Conservation (phyloP, 2,329 filamentous ascomycete genomes). For the Grosmannia clavigera region DNA sequence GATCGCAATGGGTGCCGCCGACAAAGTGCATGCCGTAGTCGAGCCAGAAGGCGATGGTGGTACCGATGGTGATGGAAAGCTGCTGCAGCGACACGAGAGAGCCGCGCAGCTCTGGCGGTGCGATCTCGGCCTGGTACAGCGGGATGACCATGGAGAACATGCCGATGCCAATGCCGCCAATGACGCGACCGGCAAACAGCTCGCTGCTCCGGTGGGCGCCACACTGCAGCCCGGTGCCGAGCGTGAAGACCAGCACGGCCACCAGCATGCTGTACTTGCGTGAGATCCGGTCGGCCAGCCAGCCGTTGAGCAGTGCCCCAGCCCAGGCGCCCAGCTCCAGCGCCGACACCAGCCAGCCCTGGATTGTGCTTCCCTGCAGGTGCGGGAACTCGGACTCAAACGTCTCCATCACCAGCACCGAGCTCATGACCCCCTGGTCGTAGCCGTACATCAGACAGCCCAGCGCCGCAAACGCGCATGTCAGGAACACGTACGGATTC, state of each 20-base stretch:
- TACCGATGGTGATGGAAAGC: conserved; percentile 20
- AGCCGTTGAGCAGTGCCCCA: conserved; percentile 57
- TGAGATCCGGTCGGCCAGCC: conserved; percentile 56
- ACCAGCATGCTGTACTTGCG: conserved; percentile 59
- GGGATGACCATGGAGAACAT: not conserved
- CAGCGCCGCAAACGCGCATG: conserved; percentile 50
- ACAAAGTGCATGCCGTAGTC: conserved; percentile 23
- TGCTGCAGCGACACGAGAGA: conserved; percentile 2
- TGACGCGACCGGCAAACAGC: conserved; percentile 57
- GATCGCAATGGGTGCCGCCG: conserved; percentile 29
- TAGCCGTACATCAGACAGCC: conserved; percentile 56
- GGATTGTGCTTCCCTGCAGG: conserved; percentile 28
- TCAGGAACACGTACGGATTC: conserved; percentile 34
- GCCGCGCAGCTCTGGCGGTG: conserved; percentile 7
- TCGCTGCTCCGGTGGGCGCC: conserved; percentile 44
- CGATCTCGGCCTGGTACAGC: conserved; percentile 8
- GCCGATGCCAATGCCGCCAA: conserved; percentile 31
- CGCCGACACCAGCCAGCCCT: conserved; percentile 51
- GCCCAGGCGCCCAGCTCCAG: conserved; percentile 68
- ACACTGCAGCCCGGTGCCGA: conserved; percentile 58
- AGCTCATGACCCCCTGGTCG: conserved; percentile 68
- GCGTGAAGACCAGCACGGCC: conserved; percentile 51
- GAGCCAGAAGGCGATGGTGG: conserved; percentile 29
- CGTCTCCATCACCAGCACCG: conserved; percentile 46
- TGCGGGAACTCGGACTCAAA: conserved; percentile 43